Base-by-base conservation (phyloP, 108 stramenopile species). In the Cylindrotheca fusiformis region DNA sequence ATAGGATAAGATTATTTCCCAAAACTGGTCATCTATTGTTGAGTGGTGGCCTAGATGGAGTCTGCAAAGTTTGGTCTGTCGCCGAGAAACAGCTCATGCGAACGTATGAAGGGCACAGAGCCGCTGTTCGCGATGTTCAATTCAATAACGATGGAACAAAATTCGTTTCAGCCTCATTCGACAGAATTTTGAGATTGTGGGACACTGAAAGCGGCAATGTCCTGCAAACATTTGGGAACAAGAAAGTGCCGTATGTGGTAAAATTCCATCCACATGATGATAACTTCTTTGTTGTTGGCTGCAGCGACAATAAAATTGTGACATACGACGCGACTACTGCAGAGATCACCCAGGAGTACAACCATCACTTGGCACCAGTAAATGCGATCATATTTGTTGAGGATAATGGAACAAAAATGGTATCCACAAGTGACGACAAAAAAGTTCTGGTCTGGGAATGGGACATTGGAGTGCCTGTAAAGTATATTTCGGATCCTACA, bases 401-500 rank as follows among this genome's bases (percentile, higher is more conserved):
- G 75, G 94, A 96, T 67, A 63, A 87, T 52, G 93, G 77, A 29
- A 83, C 75, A 23, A 81, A 95, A 58, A 96, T 99, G 85, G 81
- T 99, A 31, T 90, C 91, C 31, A 96, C 91, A 14, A 82, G 88
- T 29, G 99, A 99, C 71, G 99, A 99, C 73, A 99, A 98, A 74
- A 99, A 98, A 76, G 73, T 98, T 0, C 26, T 64, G 52, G 51
- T 64, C 1, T 99, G 99, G 99, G 99, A 99, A 69, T 96, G 94
- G 88, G 96, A 95, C 67, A 98, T 98, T 67, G 96, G 97, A 10
- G 99, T 99, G 4, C 99, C 99, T 19, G 94, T 99, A 69, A 98
- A 98, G 63, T 98, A 99, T 77, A 97, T 99, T 47, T 77, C 86
- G n/a, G 98, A 98, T 76, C 97, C 99, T 3, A 88, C 93, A 31